These are phyloP conservation scores for Ceriops decandra DNA, from an alignment of 345 rosid genomes.

Conservation along the genomic window DNA sequence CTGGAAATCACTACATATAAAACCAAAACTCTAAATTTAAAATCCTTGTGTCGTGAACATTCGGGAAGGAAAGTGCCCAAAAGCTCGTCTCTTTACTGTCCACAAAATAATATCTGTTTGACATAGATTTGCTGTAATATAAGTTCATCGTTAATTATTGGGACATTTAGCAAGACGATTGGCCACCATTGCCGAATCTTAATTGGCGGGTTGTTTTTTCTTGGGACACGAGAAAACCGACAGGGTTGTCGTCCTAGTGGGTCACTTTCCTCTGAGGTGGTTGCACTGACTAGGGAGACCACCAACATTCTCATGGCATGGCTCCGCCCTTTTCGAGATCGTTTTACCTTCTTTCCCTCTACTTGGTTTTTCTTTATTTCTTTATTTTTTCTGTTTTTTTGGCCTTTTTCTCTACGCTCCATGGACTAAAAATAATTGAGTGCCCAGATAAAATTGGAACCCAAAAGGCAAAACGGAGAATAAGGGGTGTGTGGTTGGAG, in stretches of 20 bases:
- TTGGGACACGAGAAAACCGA: constrained; percentile 27
- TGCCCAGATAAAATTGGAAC: background rate
- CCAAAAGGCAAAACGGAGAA: background rate
- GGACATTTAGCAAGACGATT: background rate
- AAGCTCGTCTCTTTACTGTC: background rate
- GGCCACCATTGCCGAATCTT: background rate
- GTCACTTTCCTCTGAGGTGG: constrained; percentile 32
- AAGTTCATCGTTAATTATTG: background rate
- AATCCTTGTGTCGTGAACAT: background rate
- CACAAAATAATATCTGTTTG: no score
- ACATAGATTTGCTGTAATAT: background rate
- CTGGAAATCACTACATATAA: background rate
- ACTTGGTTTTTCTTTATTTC: no score
- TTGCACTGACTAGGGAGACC: constrained; percentile 24
- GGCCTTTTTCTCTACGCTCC: background rate
- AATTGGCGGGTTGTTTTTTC: constrained; percentile 4
- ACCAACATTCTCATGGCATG: constrained; percentile 48
- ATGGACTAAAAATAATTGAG: background rate
- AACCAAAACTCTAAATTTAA: background rate
- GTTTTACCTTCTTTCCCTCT: constrained; percentile 12
- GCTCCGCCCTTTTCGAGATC: constrained; percentile 27
- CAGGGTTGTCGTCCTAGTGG: constrained; percentile 23
- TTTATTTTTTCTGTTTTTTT: background rate
- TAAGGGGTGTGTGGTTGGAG: no score
- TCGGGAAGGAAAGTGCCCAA: background rate